Evolutionary conservation across 768 basidiomycete species (phyloP), one percentile per base, ranked within the genome.

Genomic region (Trametes punicea): DNA sequence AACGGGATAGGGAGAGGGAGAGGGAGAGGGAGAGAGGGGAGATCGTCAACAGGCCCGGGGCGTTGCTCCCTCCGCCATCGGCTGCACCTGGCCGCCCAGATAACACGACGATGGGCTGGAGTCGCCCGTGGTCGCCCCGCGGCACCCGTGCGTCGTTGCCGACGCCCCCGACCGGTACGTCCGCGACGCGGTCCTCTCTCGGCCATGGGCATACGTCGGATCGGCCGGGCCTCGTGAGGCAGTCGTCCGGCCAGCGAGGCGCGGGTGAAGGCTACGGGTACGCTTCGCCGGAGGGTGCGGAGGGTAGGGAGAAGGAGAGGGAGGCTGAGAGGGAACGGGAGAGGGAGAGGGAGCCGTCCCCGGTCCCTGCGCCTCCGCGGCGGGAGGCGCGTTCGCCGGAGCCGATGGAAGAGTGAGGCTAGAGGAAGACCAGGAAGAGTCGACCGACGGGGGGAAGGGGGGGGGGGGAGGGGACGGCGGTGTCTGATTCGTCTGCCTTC

Each of bases 321-420:
- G 48, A 41, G 27, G 45, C 42, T 23, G 55, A 55, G 6, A 44
- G 47, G 42, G 58, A 53, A 15, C 31, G 46, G 21, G 57, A 59
- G 45, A 23, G 57, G 51, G 57, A 58, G 29, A 29, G 47, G 30
- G 52, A 49, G 38, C 34, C 39, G 44, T 33, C 49, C 21, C 20
- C 49, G 11, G n/a, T n/a, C n/a, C n/a, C n/a, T n/a, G n/a, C n/a
- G n/a, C n/a, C n/a, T n/a, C 29, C 55, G 23, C 44, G 45, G 51
- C 51, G 57, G 51, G 57, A 58, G n/a, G 51, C 26, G 31, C 57
- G 57, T 30, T 58, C 57, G 46, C 57, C 57, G 27, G 51, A 53
- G 46, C 46, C 51, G 45, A 58, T 58, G 57, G 57, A 48, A 26
- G 51, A 48, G 51, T 53, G 39, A 42, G 42, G n/a, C n/a, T 16